Evolutionary conservation across 495 filamentous ascomycete species (phyloP).

Genomic region (Saxispiralis lemnorum): DNA sequence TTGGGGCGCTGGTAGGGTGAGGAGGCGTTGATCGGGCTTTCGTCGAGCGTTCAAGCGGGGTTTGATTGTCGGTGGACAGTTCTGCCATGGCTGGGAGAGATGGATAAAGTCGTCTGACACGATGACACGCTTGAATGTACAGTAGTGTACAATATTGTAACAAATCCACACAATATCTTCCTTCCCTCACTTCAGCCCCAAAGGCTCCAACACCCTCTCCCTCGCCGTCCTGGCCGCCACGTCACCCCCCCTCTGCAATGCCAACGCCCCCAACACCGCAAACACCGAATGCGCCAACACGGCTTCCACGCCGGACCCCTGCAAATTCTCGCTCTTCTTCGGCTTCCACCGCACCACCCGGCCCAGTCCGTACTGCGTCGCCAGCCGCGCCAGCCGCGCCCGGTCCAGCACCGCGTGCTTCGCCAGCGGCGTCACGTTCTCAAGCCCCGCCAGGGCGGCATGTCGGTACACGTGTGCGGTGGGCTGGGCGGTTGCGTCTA

Average conservation of each 20-base stretch:
- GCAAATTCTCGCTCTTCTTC: conserved; percentile 54
- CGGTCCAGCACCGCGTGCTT: conserved; percentile 39
- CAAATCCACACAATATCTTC: background rate
- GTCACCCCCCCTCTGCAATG: conserved; percentile 67
- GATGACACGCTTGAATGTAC: background rate
- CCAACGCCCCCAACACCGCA: conserved; percentile 72
- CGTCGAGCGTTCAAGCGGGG: too few relatives aligned
- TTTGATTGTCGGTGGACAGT: too few relatives aligned
- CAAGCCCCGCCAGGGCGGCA: conserved; percentile 51
- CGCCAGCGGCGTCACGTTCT: conserved; percentile 42
- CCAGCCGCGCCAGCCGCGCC: conserved; percentile 45
- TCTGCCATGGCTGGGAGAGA: too few relatives aligned
- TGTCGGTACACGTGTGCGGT: conserved; percentile 46
- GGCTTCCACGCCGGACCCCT: conserved; percentile 48
- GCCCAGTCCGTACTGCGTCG: conserved; percentile 46
- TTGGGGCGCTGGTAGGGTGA: conserved; percentile 56
- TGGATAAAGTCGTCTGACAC: too few relatives aligned
- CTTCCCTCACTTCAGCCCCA: conserved; percentile 18
- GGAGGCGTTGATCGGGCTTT: too few relatives aligned
- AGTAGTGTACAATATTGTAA: conserved; percentile 1
- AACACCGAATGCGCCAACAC: conserved; percentile 62
- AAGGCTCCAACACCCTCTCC: conserved; percentile 50
- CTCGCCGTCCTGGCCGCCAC: conserved; percentile 55
- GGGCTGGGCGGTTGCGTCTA: conserved; percentile 1
- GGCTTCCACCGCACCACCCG: conserved; percentile 78